Percentiles rank a stretch among this genome's conserved stretches.
These are phyloP conservation scores for Torrubiella hemipterigena DNA, from an alignment of 2,329 filamentous ascomycete genomes.

Conservation along the genomic window DNA sequence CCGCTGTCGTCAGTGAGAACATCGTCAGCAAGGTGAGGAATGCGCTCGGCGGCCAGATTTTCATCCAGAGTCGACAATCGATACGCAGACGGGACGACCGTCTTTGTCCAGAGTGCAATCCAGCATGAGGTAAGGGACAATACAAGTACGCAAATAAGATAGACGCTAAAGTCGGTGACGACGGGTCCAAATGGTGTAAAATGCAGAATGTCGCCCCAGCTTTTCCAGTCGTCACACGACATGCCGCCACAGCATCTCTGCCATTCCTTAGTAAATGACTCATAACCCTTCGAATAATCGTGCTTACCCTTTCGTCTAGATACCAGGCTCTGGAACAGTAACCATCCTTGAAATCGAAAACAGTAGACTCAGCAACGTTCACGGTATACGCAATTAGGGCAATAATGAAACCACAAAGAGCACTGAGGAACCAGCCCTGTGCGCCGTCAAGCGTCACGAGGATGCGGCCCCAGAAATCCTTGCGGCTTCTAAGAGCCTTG, in stretches of 20 bases:
- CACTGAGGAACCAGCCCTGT: slow-evolving; percentile 90
- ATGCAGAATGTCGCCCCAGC: slow-evolving; percentile 39
- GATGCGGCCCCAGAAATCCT: slow-evolving; percentile 73
- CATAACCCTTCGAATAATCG: too few species aligned
- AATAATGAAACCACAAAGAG: slow-evolving; percentile 75
- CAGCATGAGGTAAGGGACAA: slow-evolving; percentile 64
- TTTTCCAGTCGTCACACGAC: slow-evolving; percentile 43
- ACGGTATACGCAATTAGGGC: slow-evolving; percentile 81
- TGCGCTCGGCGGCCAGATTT: slow-evolving; percentile 63
- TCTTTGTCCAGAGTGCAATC: slow-evolving; percentile 83
- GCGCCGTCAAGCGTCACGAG: slow-evolving; percentile 69
- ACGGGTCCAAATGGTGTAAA: slow-evolving; percentile 30
- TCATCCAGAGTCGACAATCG: slow-evolving; percentile 84
- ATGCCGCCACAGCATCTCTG: slow-evolving; percentile 43
- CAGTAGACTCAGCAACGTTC: slow-evolving; percentile 70
- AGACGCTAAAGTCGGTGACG: slow-evolving; percentile 71
- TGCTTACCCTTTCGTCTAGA: slow-evolving; percentile 51
- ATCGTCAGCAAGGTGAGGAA: slow-evolving; percentile 24
- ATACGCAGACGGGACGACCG: slow-evolving; percentile 79
- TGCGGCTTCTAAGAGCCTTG: slow-evolving; percentile 68
- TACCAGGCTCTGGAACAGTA: slow-evolving; percentile 68
- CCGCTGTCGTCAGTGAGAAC: slow-evolving; percentile 30
- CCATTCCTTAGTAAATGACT: slow-evolving; percentile 1
- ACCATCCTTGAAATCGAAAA: slow-evolving; percentile 88
- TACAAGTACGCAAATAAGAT: slow-evolving; percentile 57